These are phyloP conservation scores for Dalechampia spathulata DNA, from an alignment of 441 rosid genomes.

Conservation along the genomic window DNA sequence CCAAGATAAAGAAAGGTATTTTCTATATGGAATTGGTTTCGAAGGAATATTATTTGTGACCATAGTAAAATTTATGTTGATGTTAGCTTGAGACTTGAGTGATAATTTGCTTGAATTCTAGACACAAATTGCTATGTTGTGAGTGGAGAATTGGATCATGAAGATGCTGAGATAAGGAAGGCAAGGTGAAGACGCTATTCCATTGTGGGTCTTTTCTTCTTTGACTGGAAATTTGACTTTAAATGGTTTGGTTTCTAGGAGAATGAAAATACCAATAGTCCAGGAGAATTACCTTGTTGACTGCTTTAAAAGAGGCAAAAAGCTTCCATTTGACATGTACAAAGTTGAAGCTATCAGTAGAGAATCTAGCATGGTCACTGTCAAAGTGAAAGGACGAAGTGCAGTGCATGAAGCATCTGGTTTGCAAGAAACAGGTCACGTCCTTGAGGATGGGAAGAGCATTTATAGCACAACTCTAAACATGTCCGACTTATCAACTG, in stretches of 20 bases:
- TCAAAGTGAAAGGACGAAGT: constrained; percentile 92
- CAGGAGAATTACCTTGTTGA: constrained; percentile 83
- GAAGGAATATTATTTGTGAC: constrained; percentile 4
- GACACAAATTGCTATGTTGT: constrained; percentile 81
- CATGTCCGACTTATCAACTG: constrained; percentile 93
- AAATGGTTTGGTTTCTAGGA: constrained; percentile 43
- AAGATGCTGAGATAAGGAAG: constrained; percentile 59
- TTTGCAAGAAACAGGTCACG: constrained; percentile 86
- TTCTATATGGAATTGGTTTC: constrained; percentile 7
- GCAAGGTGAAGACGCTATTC: constrained; percentile 57
- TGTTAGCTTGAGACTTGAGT: constrained; percentile 5
- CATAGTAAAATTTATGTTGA: constrained; percentile 4
- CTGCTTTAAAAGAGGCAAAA: constrained; percentile 66
- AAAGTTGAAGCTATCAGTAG: constrained; percentile 68
- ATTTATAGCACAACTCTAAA: constrained; percentile 90
- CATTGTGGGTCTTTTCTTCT: constrained; percentile 16
- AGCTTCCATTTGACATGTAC: constrained; percentile 69
- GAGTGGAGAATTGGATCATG: constrained; percentile 47
- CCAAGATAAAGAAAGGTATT: constrained; percentile 70
- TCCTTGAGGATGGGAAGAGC: constrained; percentile 84
- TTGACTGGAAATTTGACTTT: constrained; percentile 10
- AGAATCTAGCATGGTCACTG: constrained; percentile 57
- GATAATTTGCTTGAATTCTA: constrained; percentile 35
- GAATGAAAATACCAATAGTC: constrained; percentile 77
- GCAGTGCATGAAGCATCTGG: constrained; percentile 96